A percentile compares a stretch with the other conserved stretches of the same genome.
Evolutionary conservation across 441 rosid species (phyloP).

Genomic region (Pelargonium myrrhifolium): DNA sequence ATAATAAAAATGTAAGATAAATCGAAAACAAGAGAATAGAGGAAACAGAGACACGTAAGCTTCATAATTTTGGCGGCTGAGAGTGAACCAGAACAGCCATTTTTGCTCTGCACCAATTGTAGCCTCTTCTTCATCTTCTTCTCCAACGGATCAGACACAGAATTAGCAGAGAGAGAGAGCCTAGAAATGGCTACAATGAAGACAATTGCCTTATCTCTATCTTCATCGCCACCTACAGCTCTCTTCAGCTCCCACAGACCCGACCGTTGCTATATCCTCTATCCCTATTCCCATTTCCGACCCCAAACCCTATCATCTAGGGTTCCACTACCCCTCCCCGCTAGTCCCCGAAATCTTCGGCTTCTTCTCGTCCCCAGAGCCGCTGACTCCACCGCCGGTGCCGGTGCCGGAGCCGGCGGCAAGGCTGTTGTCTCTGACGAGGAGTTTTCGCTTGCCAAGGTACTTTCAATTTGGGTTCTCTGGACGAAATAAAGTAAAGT

Average conservation of each 20-base stretch:
- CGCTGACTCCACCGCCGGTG: conserved; percentile 68
- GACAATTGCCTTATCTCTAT: neutral
- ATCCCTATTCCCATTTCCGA: neutral
- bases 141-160: neutral
- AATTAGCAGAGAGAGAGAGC: neutral
- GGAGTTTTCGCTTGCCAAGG: conserved; percentile 82
- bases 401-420: conserved; percentile 33
- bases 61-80: neutral
- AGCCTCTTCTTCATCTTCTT: neutral
- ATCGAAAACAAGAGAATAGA: neutral
- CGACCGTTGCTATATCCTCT: neutral
- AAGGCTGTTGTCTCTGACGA: conserved; percentile 57
- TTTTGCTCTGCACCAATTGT: neutral
- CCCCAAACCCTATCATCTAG: neutral
- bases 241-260: neutral
- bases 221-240: neutral
- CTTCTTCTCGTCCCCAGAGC: conserved; percentile 38
- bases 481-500: too few species aligned
- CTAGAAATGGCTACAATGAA: neutral
- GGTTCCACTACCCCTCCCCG: neutral
- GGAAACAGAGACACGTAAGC: neutral
- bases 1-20: too few species aligned
- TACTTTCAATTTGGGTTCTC: conserved; percentile 10
- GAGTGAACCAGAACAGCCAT: neutral
- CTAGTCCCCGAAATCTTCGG: neutral